These are phyloP conservation scores for Zymoseptoria tritici DNA, from an alignment of 2,329 filamentous ascomycete genomes.

Conservation along the genomic window DNA sequence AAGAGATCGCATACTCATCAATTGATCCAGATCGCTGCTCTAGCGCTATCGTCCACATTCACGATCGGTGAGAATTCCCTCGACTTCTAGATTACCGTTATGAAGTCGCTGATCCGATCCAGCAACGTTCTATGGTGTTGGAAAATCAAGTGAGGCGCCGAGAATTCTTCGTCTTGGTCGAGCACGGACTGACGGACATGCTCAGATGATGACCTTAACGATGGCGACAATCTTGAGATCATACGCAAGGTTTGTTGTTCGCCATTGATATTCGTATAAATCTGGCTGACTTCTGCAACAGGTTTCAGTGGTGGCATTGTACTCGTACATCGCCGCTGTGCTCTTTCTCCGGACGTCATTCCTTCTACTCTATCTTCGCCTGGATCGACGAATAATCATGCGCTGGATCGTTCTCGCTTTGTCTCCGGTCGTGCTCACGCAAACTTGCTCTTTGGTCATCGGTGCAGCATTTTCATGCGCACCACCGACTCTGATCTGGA, in stretches of 20 bases:
- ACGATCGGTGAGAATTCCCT: slow-evolving; percentile 3
- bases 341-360: slow-evolving; percentile 11
- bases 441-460: slow-evolving; percentile 3
- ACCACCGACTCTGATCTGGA: slow-evolving; percentile 1
- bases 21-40: slow-evolving; percentile 2
- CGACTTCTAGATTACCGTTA: too few species aligned
- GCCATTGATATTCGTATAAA: neutral
- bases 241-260: neutral
- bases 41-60: slow-evolving; percentile 7
- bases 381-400: slow-evolving; percentile 10
- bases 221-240: neutral
- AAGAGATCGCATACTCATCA: neutral
- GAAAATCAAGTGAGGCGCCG: slow-evolving; percentile 6
- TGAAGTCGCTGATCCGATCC: neutral
- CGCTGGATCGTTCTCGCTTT: slow-evolving; percentile 9
- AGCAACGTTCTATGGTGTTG: slow-evolving; percentile 11
- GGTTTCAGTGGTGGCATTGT: slow-evolving; percentile 6
- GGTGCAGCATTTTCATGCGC: slow-evolving; percentile 8
- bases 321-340: slow-evolving; percentile 6
- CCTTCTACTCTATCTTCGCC: slow-evolving; percentile 10
- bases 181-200: neutral
- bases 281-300: neutral
- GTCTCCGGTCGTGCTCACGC: slow-evolving; percentile 3
- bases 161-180: too few species aligned
- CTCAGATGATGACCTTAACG: neutral